Conservation (phyloP, 768 basidiomycete genomes). For the Filobasidium wieringae region DNA sequence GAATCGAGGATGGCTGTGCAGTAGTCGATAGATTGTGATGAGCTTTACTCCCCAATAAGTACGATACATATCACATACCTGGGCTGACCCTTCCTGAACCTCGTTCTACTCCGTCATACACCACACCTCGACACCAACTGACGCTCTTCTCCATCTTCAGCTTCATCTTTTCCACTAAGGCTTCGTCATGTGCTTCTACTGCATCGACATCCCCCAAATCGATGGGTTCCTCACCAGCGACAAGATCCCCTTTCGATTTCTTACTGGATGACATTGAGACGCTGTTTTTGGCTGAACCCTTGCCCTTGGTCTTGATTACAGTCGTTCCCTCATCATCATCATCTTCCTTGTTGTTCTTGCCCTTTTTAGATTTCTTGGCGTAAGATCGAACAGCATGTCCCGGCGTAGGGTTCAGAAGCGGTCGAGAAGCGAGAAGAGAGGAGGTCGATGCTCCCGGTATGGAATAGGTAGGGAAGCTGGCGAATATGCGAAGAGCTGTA, state of each 20-base stretch:
- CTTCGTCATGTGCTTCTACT: conserved; percentile 46
- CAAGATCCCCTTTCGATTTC: not conserved
- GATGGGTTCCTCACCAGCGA: conserved; percentile 9
- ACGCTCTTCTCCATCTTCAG: conserved; percentile 40
- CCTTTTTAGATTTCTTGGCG: conserved; percentile 9
- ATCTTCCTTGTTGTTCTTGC: conserved; percentile 7
- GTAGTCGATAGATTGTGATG: not conserved
- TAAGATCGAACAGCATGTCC: not conserved
- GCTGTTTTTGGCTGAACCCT: not conserved
- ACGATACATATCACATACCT: conserved; percentile 17
- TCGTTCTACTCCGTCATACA: conserved; percentile 38
- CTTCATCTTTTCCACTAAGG: conserved; percentile 35
- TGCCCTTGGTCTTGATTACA: conserved; percentile 12
- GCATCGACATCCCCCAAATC: conserved; percentile 50
- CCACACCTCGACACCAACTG: conserved; percentile 37
- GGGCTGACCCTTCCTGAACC: conserved; percentile 31
- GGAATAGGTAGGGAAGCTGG: too few species aligned
- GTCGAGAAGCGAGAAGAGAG: not conserved
- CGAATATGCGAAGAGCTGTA: too few species aligned
- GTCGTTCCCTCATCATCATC: conserved; percentile 2
- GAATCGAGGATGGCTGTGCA: conserved; percentile 34
- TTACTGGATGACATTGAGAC: not conserved
- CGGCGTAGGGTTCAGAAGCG: not conserved
- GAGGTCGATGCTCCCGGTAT: too few species aligned
- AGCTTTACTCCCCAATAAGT: not conserved